Conservation (phyloP, 306 rosid species). For the Glycine tomentella region DNA sequence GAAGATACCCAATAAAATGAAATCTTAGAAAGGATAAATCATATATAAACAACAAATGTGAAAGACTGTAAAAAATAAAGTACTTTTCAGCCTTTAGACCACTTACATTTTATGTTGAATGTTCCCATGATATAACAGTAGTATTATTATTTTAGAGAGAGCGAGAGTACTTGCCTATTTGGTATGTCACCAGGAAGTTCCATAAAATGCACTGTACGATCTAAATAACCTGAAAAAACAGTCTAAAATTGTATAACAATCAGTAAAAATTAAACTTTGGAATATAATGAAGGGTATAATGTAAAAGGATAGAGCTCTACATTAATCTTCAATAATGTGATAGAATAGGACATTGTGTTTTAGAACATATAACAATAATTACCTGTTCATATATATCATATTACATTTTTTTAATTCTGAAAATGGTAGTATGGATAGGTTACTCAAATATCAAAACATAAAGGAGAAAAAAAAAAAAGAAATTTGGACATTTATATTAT, state of each 20-base stretch:
- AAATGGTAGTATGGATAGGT: slow-evolving; percentile 12
- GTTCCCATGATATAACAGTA: neutral
- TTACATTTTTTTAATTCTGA: neutral
- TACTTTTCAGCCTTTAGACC: slow-evolving; percentile 1
- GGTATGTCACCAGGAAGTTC: slow-evolving; percentile 96
- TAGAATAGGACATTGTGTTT: slow-evolving; percentile 32
- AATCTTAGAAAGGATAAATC: slow-evolving; percentile 30
- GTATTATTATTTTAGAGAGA: neutral
- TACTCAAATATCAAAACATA: neutral
- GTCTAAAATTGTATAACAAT: slow-evolving; percentile 61
- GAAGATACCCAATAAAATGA: slow-evolving; percentile 44
- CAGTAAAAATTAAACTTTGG: slow-evolving; percentile 40
- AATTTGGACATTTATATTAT: slow-evolving; percentile 28
- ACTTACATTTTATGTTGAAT: slow-evolving; percentile 25
- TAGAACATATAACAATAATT: slow-evolving; percentile 27
- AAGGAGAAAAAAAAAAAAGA: neutral
- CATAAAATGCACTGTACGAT: slow-evolving; percentile 91
- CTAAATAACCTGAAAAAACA: slow-evolving; percentile 81
- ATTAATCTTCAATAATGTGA: slow-evolving; percentile 34
- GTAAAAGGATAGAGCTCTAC: neutral
- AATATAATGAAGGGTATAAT: neutral
- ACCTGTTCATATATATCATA: slow-evolving; percentile 12
- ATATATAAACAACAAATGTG: neutral
- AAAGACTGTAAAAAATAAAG: neutral
- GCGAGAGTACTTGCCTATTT: slow-evolving; percentile 67